Base-by-base conservation (phyloP, 2,329 filamentous ascomycete species). In the Pseudogymnoascus pannorum region DNA sequence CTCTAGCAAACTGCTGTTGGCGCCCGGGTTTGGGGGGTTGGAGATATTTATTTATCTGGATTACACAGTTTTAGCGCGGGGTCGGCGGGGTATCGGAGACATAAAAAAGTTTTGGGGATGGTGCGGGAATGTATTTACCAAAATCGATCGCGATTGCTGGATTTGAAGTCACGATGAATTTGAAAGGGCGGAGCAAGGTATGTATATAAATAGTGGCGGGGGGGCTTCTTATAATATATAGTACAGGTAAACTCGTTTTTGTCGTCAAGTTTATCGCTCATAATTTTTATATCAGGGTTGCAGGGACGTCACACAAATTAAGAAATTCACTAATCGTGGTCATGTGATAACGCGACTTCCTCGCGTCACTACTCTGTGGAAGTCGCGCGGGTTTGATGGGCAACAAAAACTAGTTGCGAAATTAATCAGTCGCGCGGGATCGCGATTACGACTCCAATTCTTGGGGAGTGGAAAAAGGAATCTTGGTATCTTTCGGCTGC, bases 261-360 rank as follows among this genome's bases (percentile, higher is more conserved):
- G 26, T 29, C 6, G 40, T 44, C 40, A n/a, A n/a, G 11, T 20
- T 36, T 42, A 42, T 42, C 38, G 40, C 20, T 44, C 40, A 44
- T 44, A 44, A 44, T 24, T 22, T 44, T 44, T 44, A 44, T 44
- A 44, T 44, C 18, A 5, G 18, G 20, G 40, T 12, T 24, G 20
- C 40, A 44, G 40, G 40, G 40, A 44, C 40, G 40, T 44, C 40
- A 44, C 40, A 44, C 40, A 44, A 44, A 44, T 44, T 44, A 44
- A 24, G 40, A 44, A 44, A 44, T 44, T 44, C 40, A 44, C 40
- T 44, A 44, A 44, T 44, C 40, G 40, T 6, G 40, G 40, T 44
- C 40, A 44, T 44, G 40, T 44, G 40, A 44, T n/a, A 24, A 5
- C 40, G 40, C 40, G 40, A 20, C 14, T 44, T 12, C 7, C 24